Evolutionary conservation across 2,329 filamentous ascomycete genomes (phyloP).

Genomic region (Leptographium flavum): DNA sequence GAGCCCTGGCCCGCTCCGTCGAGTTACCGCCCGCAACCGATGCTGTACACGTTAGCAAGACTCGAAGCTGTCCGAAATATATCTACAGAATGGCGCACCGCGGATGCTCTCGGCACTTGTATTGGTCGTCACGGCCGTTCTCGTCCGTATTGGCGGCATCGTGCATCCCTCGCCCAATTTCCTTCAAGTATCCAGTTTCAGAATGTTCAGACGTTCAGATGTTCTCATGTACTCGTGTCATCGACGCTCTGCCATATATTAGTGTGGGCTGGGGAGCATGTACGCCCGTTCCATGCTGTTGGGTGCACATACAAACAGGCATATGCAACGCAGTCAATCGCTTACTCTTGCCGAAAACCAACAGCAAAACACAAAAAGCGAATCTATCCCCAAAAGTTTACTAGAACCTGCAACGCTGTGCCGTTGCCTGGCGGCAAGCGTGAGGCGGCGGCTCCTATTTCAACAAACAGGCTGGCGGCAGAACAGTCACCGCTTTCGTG

Average conservation of each 20-base stretch:
- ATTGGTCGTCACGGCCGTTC: slow-evolving; percentile 4
- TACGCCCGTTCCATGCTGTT: no score
- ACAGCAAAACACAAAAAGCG: not conserved
- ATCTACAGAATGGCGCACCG: slow-evolving; percentile 4
- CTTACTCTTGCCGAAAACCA: not conserved
- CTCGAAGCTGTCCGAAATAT: no score
- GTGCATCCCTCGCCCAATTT: no score
- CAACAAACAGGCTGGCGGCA: slow-evolving; percentile 7
- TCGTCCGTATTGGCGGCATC: slow-evolving; percentile 9
- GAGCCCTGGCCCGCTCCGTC: slow-evolving; percentile 10
- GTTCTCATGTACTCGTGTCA: not conserved
- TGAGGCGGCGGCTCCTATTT: slow-evolving; percentile 3
- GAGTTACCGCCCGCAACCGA: slow-evolving; percentile 10
- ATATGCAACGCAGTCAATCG: not conserved
- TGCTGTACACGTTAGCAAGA: no score
- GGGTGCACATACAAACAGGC: not conserved
- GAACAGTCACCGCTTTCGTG: slow-evolving; percentile 8
- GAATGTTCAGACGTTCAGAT: no score
- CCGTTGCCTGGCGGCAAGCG: slow-evolving; percentile 6
- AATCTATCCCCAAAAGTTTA: not conserved
- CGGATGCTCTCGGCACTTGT: slow-evolving; percentile 10
- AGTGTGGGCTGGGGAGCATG: not conserved
- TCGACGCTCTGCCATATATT: not conserved
- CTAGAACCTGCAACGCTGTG: not conserved
- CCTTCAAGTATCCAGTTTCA: no score